Evolutionary conservation across 139 green algal genomes (phyloP).

Genomic region (Chlamydomonas sp.): DNA sequence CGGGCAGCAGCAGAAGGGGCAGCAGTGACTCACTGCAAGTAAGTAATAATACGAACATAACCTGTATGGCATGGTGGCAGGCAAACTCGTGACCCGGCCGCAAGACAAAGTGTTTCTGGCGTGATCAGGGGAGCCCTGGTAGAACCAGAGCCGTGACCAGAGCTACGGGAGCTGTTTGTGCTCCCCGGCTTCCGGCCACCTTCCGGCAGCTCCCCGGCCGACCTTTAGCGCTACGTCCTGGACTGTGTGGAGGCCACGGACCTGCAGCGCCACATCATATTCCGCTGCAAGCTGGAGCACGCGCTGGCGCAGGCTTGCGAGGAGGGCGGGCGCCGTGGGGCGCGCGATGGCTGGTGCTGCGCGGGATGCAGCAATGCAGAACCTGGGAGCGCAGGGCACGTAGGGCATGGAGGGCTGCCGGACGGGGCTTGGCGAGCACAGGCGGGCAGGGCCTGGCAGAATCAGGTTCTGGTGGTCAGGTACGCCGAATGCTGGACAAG

Average conservation of each 20-base stretch:
- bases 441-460: too few species aligned
- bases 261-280: constrained; percentile 30
- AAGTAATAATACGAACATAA: too few species aligned
- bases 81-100: too few species aligned
- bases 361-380: not conserved
- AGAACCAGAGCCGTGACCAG: not conserved
- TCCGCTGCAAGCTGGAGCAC: constrained; percentile 31
- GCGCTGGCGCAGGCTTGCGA: not conserved
- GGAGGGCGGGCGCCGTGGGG: not conserved
- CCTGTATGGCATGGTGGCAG: too few species aligned
- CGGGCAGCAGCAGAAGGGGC: too few species aligned
- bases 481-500: too few species aligned
- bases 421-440: too few species aligned
- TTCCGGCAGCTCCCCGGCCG: not conserved
- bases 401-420: too few species aligned
- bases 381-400: not conserved
- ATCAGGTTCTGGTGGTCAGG: too few species aligned
- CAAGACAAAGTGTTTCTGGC: too few species aligned
- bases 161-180: not conserved
- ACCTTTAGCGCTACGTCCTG: constrained; percentile 1
- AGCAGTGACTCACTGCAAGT: too few species aligned
- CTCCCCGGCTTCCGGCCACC: not conserved
- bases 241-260: constrained; percentile 4
- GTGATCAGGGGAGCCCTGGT: too few species aligned
- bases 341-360: not conserved